Conservation (phyloP, 768 basidiomycete species). For the Phylloporus sp. region DNA sequence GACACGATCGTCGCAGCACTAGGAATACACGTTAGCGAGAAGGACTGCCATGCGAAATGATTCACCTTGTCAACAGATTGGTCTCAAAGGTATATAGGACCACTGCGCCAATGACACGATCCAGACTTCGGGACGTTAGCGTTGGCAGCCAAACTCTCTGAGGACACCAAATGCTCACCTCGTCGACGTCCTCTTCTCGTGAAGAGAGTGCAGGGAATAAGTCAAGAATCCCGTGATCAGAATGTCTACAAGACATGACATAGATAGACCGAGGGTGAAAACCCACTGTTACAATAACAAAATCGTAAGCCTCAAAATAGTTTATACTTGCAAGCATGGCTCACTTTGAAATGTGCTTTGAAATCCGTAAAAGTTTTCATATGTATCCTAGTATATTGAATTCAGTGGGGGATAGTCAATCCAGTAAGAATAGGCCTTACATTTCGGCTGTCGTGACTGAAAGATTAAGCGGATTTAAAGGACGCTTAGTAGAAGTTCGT, state of each 20-base stretch:
- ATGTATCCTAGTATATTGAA: conserved; percentile 18
- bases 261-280: conserved; percentile 47
- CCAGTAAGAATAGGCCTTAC: conserved; percentile 11
- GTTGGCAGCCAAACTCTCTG: no score
- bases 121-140: conserved; percentile 31
- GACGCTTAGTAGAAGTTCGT: conserved; percentile 2
- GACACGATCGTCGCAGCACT: conserved; percentile 41
- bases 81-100: conserved; percentile 52
- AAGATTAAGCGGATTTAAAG: conserved; percentile 14
- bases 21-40: background rate
- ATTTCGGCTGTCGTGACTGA: conserved; percentile 30
- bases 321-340: background rate
- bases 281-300: conserved; percentile 34
- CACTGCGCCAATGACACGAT: conserved; percentile 42
- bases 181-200: conserved; percentile 37
- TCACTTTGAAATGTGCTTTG: conserved; percentile 21
- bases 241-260: conserved; percentile 47
- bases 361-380: conserved; percentile 23
- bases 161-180: conserved; percentile 22
- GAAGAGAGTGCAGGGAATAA: conserved; percentile 37
- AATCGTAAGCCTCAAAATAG: background rate
- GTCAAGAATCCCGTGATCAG: conserved; percentile 45
- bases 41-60: background rate
- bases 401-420: background rate
- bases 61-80: conserved; percentile 44